Evolutionary conservation across 2,329 filamentous ascomycete species (phyloP), one percentile per base, ranked within the genome.

Genomic region (Aspergillus ochraceoroseus): DNA sequence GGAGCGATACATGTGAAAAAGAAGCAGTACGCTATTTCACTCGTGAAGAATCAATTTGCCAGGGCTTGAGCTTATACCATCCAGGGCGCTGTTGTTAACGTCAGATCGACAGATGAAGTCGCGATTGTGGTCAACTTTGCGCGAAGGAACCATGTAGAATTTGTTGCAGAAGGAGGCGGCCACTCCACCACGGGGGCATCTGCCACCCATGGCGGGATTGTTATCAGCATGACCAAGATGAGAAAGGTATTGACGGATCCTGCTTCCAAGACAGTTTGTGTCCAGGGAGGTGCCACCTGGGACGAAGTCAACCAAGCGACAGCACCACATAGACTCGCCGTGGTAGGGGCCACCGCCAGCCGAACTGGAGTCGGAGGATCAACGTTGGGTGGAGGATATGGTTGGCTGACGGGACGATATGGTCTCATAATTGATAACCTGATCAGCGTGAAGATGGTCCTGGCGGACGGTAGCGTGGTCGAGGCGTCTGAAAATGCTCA

Each of bases 301-400:
- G 63, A 60, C 41, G 72, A 79, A 49, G 27, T 46, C 1, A 27
- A 81, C 47, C 58, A 64, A 3, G 71, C 70, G 0, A 70, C 71
- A 0, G 72, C 64, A 37, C 59, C 70, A 34, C 62, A 76, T 48
- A 68, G 69, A 0, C 67, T 82, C 2, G 77, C 76, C 2, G 76
- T 75, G 1, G 73, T 79, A 0, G 76, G 77, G 4, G 76, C 77
- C 3, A 79, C 76, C 0, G 73, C 80, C 2, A 74, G 72, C 18
- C 72, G 80, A 41, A 79, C 75, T 2, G 78, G 79, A 2, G 74
- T 80, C 5, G 77, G 73, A 3, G 79, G 75, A 0, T 59, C 79
- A 11, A 70, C 72, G 1, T 55, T 80, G 0, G 74, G 75, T 2
- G 77, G 77, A 15, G 77, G 77, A 1, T 77, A 75, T 51, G 76